These are phyloP conservation scores for Taphrina pruni DNA, from an alignment of 1,139 yeast species.

Conservation along the genomic window DNA sequence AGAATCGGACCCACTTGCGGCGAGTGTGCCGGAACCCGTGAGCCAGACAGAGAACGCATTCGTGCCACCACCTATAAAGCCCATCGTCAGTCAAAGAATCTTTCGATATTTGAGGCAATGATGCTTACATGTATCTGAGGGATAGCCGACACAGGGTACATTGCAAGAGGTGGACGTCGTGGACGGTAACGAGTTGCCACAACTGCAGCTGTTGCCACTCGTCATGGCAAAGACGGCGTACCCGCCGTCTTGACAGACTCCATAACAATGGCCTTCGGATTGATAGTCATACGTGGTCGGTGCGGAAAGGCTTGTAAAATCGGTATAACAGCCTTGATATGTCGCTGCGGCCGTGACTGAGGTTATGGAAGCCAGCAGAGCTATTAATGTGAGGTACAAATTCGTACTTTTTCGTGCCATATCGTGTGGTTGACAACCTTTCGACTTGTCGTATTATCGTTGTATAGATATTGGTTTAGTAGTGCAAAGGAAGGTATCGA, in stretches of 20 bases:
- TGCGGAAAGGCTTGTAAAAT: conserved; percentile 34
- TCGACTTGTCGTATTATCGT: conserved; percentile 4
- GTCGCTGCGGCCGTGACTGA: conserved; percentile 8
- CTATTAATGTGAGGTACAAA: neutral
- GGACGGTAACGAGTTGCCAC: conserved; percentile 65
- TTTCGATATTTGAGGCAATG: neutral
- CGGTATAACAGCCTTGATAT: conserved; percentile 27
- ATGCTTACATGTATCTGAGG: conserved; percentile 56
- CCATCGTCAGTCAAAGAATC: neutral
- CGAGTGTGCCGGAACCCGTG: conserved; percentile 47
- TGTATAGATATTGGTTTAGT: neutral
- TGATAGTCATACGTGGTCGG: conserved; percentile 45
- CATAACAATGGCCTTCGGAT: conserved; percentile 44
- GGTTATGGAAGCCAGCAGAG: neutral
- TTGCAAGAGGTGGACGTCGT: conserved; percentile 56
- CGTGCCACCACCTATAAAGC: conserved; percentile 58
- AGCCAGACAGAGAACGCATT: conserved; percentile 48
- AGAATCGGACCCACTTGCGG: conserved; percentile 22
- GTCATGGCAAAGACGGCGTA: conserved; percentile 65
- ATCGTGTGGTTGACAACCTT: neutral
- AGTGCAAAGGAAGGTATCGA: no score
- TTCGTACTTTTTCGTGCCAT: neutral
- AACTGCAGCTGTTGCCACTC: conserved; percentile 66
- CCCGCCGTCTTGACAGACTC: conserved; percentile 44
- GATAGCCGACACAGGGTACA: conserved; percentile 61